Conservation (phyloP, 163 green algal genomes). For the Scenedesmus sp. region DNA sequence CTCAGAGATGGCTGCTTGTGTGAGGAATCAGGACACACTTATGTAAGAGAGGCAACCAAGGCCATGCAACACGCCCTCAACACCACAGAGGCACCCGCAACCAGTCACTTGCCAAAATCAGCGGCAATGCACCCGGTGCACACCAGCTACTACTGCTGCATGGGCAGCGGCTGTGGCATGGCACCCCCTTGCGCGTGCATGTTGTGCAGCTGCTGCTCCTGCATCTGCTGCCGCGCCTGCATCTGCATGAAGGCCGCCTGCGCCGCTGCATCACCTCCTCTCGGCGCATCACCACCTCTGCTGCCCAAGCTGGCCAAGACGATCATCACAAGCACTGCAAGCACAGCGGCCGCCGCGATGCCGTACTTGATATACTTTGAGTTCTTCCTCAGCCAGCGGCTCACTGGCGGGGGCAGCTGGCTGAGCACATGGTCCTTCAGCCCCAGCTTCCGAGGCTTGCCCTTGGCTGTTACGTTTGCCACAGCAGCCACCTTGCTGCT, state of each 20-base stretch:
- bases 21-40: neutral
- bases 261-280: neutral
- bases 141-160: neutral
- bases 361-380: neutral
- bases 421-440: neutral
- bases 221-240: neutral
- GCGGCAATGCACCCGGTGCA: neutral
- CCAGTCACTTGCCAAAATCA: neutral
- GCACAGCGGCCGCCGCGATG: neutral
- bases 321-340: neutral
- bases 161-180: neutral
- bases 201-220: neutral
- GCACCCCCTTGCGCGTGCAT: neutral
- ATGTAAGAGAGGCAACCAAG: no score
- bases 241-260: neutral
- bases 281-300: neutral
- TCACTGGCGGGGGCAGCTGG: neutral
- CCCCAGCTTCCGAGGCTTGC: neutral
- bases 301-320: neutral
- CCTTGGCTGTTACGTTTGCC: neutral
- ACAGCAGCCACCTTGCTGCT: neutral
- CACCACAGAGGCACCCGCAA: neutral
- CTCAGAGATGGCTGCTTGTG: neutral
- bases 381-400: neutral
- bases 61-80: neutral